A percentile compares a stretch with the other conserved stretches of the same genome.
Conservation (phyloP, 352 stramenopile species). For the Globisporangium alternatum region DNA sequence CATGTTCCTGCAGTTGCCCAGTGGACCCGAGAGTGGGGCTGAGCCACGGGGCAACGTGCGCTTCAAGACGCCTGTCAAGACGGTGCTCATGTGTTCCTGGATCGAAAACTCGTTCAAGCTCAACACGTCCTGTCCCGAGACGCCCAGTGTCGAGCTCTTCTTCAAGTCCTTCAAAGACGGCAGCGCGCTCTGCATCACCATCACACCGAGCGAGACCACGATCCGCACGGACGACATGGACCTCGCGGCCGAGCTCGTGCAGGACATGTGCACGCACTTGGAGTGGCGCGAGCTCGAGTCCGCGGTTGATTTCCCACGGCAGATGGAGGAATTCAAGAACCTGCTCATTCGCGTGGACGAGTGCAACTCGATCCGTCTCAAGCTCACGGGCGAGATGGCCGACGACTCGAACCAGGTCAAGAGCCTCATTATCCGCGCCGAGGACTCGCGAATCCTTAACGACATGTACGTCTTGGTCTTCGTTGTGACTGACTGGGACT, state of each 20-base stretch:
- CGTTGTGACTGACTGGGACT: neutral
- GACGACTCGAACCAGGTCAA: constrained; percentile 92
- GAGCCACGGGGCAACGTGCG: constrained; percentile 52
- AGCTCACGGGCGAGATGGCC: constrained; percentile 92
- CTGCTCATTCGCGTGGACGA: constrained; percentile 79
- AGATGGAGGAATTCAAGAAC: constrained; percentile 84
- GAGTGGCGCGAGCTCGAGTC: constrained; percentile 87
- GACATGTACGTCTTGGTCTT: constrained; percentile 74
- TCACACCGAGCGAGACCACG: constrained; percentile 52
- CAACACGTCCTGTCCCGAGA: constrained; percentile 36
- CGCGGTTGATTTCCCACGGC: constrained; percentile 78
- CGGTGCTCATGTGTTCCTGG: constrained; percentile 73
- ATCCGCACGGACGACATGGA: constrained; percentile 86
- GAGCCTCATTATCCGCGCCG: constrained; percentile 86
- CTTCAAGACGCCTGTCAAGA: constrained; percentile 70
- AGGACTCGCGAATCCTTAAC: constrained; percentile 90
- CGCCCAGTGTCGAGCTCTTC: constrained; percentile 37
- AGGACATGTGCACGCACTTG: constrained; percentile 83
- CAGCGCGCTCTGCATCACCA: constrained; percentile 40
- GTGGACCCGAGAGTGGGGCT: constrained; percentile 14
- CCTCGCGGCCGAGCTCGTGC: constrained; percentile 82
- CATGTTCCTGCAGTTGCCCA: constrained; percentile 60
- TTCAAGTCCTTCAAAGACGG: constrained; percentile 66
- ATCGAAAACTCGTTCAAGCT: constrained; percentile 65
- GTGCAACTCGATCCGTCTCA: constrained; percentile 85